Evolutionary conservation across 2,329 filamentous ascomycete genomes (phyloP).

Genomic region (Botryosphaeria dothidea): DNA sequence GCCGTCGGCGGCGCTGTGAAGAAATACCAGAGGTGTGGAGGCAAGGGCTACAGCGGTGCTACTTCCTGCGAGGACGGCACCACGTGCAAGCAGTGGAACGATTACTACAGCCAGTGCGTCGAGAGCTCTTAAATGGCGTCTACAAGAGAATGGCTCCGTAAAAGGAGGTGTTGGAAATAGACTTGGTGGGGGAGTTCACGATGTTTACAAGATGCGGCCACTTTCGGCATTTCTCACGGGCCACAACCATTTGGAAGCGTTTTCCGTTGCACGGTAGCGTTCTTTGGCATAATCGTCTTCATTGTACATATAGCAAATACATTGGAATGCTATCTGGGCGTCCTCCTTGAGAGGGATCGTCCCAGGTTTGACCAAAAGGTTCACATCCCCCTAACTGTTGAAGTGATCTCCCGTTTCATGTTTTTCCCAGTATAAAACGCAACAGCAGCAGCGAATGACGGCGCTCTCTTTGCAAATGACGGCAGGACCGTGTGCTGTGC

Average conservation of each 20-base stretch:
- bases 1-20: too few species aligned
- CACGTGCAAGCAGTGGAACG: slow-evolving; percentile 42
- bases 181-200: background rate
- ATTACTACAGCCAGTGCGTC: slow-evolving; percentile 46
- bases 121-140: background rate
- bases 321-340: background rate
- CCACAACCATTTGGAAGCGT: background rate
- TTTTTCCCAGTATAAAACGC: too few species aligned
- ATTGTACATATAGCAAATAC: slow-evolving; percentile 3
- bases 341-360: background rate
- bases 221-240: background rate
- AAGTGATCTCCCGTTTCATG: background rate
- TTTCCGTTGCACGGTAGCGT: background rate
- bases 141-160: background rate
- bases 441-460: too few species aligned
- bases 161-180: background rate
- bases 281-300: slow-evolving; percentile 2
- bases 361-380: background rate
- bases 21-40: slow-evolving; percentile 44
- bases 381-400: background rate
- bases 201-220: background rate
- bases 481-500: too few species aligned
- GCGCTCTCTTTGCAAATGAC: too few species aligned
- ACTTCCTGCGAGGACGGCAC: slow-evolving; percentile 37
- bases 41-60: slow-evolving; percentile 37